Evolutionary conservation across 2,329 filamentous ascomycete genomes (phyloP).

Genomic region (Cladosporium sp.): DNA sequence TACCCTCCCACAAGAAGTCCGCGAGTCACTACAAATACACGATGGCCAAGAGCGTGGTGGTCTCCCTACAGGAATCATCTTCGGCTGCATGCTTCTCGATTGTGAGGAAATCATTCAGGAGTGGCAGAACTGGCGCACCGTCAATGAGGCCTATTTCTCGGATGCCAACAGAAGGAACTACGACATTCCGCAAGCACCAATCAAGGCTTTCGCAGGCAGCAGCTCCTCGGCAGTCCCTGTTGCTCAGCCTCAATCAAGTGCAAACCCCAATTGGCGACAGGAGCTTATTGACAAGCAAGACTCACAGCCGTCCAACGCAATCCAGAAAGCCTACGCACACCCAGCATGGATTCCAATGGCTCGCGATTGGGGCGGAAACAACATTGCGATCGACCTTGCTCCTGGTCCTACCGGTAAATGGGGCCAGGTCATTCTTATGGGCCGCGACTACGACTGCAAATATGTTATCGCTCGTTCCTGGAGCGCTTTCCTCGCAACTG

Average conservation of each 20-base stretch:
- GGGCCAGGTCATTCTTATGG: conserved; percentile 96
- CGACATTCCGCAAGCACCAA: conserved; percentile 60
- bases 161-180: conserved; percentile 46
- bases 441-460: conserved; percentile 97
- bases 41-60: conserved; percentile 97
- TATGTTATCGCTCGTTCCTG: conserved; percentile 93
- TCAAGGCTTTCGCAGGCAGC: conserved; percentile 65
- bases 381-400: conserved; percentile 86
- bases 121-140: conserved; percentile 92
- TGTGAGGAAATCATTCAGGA: conserved; percentile 98
- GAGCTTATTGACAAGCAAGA: conserved; percentile 81
- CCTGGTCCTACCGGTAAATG: conserved; percentile 86
- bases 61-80: conserved; percentile 84
- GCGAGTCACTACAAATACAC: conserved; percentile 84
- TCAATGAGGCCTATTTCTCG: conserved; percentile 83
- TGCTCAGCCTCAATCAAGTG: conserved; percentile 37
- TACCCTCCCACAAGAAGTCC: conserved; percentile 85
- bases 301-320: conserved; percentile 77
- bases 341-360: conserved; percentile 93
- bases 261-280: conserved; percentile 64
- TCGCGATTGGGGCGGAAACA: conserved; percentile 98
- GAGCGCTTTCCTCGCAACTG: conserved; percentile 76
- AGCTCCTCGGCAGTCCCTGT: conserved; percentile 51
- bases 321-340: conserved; percentile 91
- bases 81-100: conserved; percentile 91